A percentile compares a stretch with the other conserved stretches of the same genome.
Conservation (phyloP, 768 basidiomycete species). For the Mycena amicta region DNA sequence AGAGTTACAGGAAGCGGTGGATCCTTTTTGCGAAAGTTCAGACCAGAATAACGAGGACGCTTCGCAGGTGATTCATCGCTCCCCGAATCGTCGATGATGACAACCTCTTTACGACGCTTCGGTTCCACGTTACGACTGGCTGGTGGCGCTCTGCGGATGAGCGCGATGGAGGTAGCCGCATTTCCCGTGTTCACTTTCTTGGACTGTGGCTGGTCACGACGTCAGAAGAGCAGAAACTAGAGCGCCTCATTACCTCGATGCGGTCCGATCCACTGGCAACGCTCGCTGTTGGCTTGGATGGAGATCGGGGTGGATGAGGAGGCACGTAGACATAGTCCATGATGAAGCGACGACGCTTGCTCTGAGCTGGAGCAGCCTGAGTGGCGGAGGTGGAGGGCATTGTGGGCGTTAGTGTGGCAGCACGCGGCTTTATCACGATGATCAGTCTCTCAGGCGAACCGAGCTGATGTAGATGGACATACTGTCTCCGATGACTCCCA, state of each 20-base stretch:
- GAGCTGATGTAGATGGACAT: no score
- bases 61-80: no score
- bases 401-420: not conserved
- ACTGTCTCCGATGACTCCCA: slow-evolving; percentile 7
- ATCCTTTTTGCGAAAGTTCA: not conserved
- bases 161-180: no score
- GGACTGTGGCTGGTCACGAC: no score
- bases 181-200: no score
- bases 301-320: no score
- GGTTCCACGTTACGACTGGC: not conserved
- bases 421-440: no score
- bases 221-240: no score
- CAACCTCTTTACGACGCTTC: not conserved
- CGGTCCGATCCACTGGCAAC: no score
- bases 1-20: not conserved
- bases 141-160: not conserved
- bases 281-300: no score
- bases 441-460: no score
- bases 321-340: not conserved
- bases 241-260: no score
- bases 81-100: not conserved
- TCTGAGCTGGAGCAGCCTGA: not conserved
- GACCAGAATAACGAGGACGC: not conserved
- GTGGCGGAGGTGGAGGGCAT: not conserved
- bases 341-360: not conserved